Conservation (phyloP, 148 eudicot genomes). For the Dianthus caryophyllus region DNA sequence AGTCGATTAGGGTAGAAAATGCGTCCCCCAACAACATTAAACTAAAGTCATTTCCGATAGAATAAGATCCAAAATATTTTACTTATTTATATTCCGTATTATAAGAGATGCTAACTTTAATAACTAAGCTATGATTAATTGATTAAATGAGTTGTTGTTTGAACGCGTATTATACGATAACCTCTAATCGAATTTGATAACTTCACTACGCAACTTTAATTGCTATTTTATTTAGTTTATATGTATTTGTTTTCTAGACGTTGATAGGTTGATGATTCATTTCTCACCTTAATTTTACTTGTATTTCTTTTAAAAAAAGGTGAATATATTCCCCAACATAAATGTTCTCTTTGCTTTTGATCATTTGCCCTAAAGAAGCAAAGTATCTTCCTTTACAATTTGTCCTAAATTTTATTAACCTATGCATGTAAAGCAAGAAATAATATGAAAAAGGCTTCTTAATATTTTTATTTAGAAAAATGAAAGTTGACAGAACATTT, state of each 20-base stretch:
- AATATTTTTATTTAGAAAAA: neutral
- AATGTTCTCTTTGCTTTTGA: slow-evolving; percentile 18
- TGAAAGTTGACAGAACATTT: neutral
- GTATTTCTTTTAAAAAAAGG: neutral
- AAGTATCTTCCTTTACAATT: slow-evolving; percentile 18
- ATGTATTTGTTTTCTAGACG: neutral
- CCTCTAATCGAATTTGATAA: slow-evolving; percentile 7
- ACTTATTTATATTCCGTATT: too few species aligned
- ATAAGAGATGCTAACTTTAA: too few species aligned
- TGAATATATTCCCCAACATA: slow-evolving; percentile 23
- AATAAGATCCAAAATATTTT: too few species aligned
- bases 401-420: neutral
- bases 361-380: slow-evolving; percentile 12
- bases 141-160: neutral
- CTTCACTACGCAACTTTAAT: neutral
- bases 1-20: too few species aligned
- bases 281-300: neutral
- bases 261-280: slow-evolving; percentile 11
- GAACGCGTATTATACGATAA: neutral
- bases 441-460: neutral
- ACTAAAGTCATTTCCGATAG: too few species aligned
- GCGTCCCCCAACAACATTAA: too few species aligned
- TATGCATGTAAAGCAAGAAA: neutral
- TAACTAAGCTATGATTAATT: too few species aligned
- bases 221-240: too few species aligned